Percentiles rank a stretch among this genome's conserved stretches.
phyloP scores from a whole-genome alignment of 768 basidiomycete genomes.

The Candolleomyces efflorescens region DNA sequence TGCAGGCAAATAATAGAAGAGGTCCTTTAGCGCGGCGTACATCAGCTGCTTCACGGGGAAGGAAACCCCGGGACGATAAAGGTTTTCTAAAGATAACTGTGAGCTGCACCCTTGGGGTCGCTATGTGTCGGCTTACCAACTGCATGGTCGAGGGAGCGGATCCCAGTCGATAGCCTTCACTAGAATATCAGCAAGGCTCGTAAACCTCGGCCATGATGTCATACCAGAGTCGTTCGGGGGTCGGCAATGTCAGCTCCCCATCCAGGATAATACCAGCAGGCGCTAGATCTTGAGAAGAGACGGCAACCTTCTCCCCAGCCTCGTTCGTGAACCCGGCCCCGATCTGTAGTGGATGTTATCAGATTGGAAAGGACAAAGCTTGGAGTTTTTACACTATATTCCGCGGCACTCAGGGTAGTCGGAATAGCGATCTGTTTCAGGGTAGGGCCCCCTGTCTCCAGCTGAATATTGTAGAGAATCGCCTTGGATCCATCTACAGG shows the following conservation, averaged over 20 bases:
- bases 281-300: conserved; percentile 52
- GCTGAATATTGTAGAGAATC: conserved; percentile 58
- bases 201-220: conserved; percentile 10
- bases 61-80: conserved; percentile 54
- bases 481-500: conserved; percentile 78
- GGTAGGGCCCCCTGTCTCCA: conserved; percentile 48
- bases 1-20: conserved; percentile 69
- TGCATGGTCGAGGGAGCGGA: conserved; percentile 76
- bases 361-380: neutral
- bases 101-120: neutral
- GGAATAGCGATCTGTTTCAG: conserved; percentile 74
- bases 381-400: conserved; percentile 50
- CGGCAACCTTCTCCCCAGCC: conserved; percentile 57
- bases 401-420: conserved; percentile 77
- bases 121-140: conserved; percentile 46
- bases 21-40: conserved; percentile 62
- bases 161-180: conserved; percentile 72
- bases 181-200: neutral
- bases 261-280: conserved; percentile 77
- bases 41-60: conserved; percentile 61
- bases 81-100: conserved; percentile 39
- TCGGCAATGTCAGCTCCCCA: conserved; percentile 65
- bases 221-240: conserved; percentile 74
- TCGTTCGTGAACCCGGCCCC: conserved; percentile 73
- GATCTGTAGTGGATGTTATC: conserved; percentile 29